A percentile compares a stretch with the other conserved stretches of the same genome.
Evolutionary conservation across 164 flowering plant genomes (phyloP).

Genomic region (Vitis cinerea): DNA sequence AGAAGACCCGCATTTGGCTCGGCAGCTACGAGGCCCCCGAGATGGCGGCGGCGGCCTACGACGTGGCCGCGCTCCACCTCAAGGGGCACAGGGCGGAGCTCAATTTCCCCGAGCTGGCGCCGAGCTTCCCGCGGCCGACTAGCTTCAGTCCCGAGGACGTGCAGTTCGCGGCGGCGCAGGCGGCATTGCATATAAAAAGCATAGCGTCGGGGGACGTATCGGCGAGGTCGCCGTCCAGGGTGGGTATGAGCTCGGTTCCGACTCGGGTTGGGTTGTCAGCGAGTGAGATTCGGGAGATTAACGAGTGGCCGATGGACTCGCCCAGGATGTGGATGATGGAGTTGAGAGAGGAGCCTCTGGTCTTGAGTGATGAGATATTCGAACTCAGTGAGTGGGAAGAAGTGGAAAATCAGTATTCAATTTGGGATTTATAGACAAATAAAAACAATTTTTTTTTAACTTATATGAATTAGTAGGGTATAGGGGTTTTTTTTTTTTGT

Average conservation of each 20-base stretch:
- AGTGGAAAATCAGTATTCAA: slow-evolving; percentile 23
- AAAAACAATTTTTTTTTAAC: no score
- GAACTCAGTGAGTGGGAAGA: slow-evolving; percentile 25
- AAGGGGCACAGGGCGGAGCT: slow-evolving; percentile 37
- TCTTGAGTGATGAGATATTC: slow-evolving; percentile 5
- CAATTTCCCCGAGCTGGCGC: slow-evolving; percentile 47
- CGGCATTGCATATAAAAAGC: slow-evolving; percentile 17
- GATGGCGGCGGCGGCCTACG: slow-evolving; percentile 62
- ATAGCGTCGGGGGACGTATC: not conserved
- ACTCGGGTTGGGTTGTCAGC: slow-evolving; percentile 34
- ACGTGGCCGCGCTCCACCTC: slow-evolving; percentile 46
- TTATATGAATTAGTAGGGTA: no score
- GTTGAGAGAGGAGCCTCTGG: slow-evolving; percentile 19
- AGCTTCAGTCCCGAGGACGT: slow-evolving; percentile 37
- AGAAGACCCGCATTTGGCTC: slow-evolving; percentile 52
- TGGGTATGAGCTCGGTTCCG: slow-evolving; percentile 17
- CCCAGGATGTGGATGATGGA: slow-evolving; percentile 51
- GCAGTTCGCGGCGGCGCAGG: slow-evolving; percentile 38
- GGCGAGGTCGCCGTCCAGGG: slow-evolving; percentile 12
- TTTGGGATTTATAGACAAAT: slow-evolving; percentile 31
- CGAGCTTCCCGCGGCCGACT: slow-evolving; percentile 33
- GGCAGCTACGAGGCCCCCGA: slow-evolving; percentile 54
- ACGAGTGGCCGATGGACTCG: slow-evolving; percentile 59
- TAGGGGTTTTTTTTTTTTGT: no score
- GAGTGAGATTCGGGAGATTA: slow-evolving; percentile 48